Evolutionary conservation across 257 asterid species (phyloP), one percentile per base, ranked within the genome.

Genomic region (Parsonsia alboflavescens): DNA sequence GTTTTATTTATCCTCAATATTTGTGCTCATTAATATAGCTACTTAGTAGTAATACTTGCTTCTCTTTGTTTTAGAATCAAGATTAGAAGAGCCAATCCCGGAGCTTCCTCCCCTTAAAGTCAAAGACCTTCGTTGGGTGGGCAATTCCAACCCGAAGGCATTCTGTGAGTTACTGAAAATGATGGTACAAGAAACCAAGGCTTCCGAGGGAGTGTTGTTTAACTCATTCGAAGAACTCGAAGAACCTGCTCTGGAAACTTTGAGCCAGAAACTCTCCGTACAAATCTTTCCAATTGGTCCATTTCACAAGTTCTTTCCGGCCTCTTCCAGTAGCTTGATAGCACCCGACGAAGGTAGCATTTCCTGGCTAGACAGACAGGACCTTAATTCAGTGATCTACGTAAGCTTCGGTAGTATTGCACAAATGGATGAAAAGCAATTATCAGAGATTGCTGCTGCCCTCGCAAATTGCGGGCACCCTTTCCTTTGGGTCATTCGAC

Each of bases 211-310:
- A 12, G 19, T 87, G 41, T 82, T 87, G 19, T 70, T 57, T 76
- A 87, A 87, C 78, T 70, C 91, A 8, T 81, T 85, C 26, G 71
- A 77, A 76, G 85, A 85, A 44, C 88, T 87, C 3, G 89, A 87
- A 68, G 80, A 82, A 49, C 12, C 70, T 8, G 72, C 85, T 9
- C 61, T 86, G 8, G 10, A 57, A 61, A 72, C 77, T 75, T 82
- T 81, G 19, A 41, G 39, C 41, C 73, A 75, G 15, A 74, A 77
- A 10, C 80, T 84, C 50, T 54, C 75, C 30, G 64, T 84, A 63
- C 89, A 83, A 59, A 56, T 75, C 73, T 79, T 82, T 73, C 72
- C 85, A 6, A 58, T 84, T 28, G 89, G 89, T 36, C 89, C 89
- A 5, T 82, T 85, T 65, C 91, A 82, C 78, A 85, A 84, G 56